Conservation (phyloP, 805 yeast species). For the Saccharomycopsis capsularis region DNA sequence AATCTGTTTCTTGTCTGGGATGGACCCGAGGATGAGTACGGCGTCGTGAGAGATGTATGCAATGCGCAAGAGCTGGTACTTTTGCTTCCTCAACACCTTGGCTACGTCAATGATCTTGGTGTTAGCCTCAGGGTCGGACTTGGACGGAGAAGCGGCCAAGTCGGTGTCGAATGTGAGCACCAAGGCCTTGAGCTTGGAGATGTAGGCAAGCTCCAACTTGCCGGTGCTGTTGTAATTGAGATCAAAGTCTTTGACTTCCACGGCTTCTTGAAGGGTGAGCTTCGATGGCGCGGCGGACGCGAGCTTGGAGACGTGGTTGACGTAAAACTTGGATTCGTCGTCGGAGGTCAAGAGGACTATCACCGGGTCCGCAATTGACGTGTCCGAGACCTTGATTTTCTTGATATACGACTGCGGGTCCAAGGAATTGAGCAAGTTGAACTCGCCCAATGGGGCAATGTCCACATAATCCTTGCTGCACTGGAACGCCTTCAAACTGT, state of each 20-base stretch:
- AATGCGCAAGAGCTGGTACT: neutral
- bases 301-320: neutral
- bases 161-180: no score
- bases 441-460: neutral
- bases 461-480: neutral
- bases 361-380: neutral
- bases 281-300: no score
- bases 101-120: no score
- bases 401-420: conserved; percentile 14
- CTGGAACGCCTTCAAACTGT: conserved; percentile 43
- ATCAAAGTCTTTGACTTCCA: conserved; percentile 4
- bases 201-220: conserved; percentile 1
- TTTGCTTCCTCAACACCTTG: no score
- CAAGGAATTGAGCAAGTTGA: conserved; percentile 1
- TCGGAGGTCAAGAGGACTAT: conserved; percentile 8
- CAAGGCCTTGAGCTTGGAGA: neutral
- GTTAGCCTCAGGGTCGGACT: no score
- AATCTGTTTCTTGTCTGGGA: conserved; percentile 2
- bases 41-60: neutral
- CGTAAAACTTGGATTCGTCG: conserved; percentile 4
- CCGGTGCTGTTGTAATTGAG: no score
- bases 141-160: no score
- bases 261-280: conserved; percentile 1
- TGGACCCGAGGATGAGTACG: conserved; percentile 14
- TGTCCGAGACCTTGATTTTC: conserved; percentile 1